Percentiles rank a stretch among this genome's conserved stretches.
Conservation (phyloP, 768 basidiomycete species). For the Leccinum longicurvipes region DNA sequence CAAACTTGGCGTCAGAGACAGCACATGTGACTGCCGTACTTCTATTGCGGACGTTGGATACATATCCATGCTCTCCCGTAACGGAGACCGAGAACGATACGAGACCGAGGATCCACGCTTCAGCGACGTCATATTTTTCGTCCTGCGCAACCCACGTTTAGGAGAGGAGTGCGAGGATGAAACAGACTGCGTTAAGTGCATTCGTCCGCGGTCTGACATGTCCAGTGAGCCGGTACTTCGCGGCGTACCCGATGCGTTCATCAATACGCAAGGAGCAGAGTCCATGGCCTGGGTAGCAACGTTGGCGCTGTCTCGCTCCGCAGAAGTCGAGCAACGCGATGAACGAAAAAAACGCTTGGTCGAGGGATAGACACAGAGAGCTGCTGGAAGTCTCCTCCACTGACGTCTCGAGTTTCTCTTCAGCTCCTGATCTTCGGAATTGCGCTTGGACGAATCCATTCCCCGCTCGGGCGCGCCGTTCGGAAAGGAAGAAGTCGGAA, state of each 20-base stretch:
- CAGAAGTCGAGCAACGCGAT: slow-evolving; percentile 8
- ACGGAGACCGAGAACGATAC: slow-evolving; percentile 19
- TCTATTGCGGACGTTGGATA: slow-evolving; percentile 17
- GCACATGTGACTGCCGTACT: slow-evolving; percentile 16
- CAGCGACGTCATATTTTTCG: slow-evolving; percentile 34
- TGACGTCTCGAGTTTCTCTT: slow-evolving; percentile 16
- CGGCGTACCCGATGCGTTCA: slow-evolving; percentile 18
- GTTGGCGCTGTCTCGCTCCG: not conserved
- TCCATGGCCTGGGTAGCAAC: slow-evolving; percentile 12
- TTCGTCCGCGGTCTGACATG: slow-evolving; percentile 11
- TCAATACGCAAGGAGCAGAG: slow-evolving; percentile 22
- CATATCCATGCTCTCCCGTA: slow-evolving; percentile 21
- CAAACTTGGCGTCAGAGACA: slow-evolving; percentile 19
- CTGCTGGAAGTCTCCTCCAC: slow-evolving; percentile 18
- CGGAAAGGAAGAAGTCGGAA: slow-evolving; percentile 16
- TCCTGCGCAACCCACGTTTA: slow-evolving; percentile 38
- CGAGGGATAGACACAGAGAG: slow-evolving; percentile 19
- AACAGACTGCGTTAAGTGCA: slow-evolving; percentile 20
- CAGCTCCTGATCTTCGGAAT: slow-evolving; percentile 11
- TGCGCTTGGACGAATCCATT: slow-evolving; percentile 2
- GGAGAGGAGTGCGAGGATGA: slow-evolving; percentile 28
- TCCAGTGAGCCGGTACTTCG: slow-evolving; percentile 20
- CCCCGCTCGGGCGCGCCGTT: slow-evolving; percentile 10
- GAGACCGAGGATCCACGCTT: slow-evolving; percentile 27
- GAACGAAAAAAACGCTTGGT: slow-evolving; percentile 6